These are phyloP conservation scores for Naganishia friedmannii DNA, from an alignment of 768 basidiomycete genomes.

Conservation along the genomic window DNA sequence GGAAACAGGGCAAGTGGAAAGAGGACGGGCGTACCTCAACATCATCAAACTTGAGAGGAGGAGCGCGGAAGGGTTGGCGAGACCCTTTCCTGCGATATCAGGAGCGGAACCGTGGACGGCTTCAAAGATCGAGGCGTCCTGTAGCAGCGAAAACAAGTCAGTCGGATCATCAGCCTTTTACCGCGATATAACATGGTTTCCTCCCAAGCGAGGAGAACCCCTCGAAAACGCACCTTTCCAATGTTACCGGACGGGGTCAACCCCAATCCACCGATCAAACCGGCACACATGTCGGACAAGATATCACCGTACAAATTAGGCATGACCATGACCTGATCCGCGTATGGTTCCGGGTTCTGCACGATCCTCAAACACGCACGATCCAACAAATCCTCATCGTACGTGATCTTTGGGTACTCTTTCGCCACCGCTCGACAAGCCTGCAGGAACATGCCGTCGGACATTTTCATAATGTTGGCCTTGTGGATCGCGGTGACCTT, in stretches of 20 bases:
- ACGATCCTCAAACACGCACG: slow-evolving; percentile 93
- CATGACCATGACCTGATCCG: slow-evolving; percentile 99
- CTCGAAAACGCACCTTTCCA: slow-evolving; percentile 57
- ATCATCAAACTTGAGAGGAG: slow-evolving; percentile 95
- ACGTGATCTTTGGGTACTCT: slow-evolving; percentile 86
- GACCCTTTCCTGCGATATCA: slow-evolving; percentile 81
- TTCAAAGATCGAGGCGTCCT: slow-evolving; percentile 98
- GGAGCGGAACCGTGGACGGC: slow-evolving; percentile 99
- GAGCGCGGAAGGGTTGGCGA: slow-evolving; percentile 97
- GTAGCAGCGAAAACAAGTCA: no score
- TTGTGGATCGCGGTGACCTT: slow-evolving; percentile 99
- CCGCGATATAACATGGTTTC: slow-evolving; percentile 55
- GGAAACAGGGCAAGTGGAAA: no score
- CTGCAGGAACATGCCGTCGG: slow-evolving; percentile 98
- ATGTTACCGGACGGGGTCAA: slow-evolving; percentile 97
- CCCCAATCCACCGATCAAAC: slow-evolving; percentile 94
- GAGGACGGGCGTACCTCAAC: slow-evolving; percentile 60
- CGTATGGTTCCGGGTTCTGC: slow-evolving; percentile 86
- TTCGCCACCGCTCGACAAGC: slow-evolving; percentile 95
- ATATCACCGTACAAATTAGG: slow-evolving; percentile 87
- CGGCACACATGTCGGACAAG: slow-evolving; percentile 96
- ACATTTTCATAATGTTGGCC: slow-evolving; percentile 99
- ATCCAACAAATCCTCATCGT: slow-evolving; percentile 96
- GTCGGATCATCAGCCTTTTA: background rate
- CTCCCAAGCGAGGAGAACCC: no score